Evolutionary conservation across 2,329 filamentous ascomycete genomes (phyloP).

Genomic region (Talaromyces marneffei): DNA sequence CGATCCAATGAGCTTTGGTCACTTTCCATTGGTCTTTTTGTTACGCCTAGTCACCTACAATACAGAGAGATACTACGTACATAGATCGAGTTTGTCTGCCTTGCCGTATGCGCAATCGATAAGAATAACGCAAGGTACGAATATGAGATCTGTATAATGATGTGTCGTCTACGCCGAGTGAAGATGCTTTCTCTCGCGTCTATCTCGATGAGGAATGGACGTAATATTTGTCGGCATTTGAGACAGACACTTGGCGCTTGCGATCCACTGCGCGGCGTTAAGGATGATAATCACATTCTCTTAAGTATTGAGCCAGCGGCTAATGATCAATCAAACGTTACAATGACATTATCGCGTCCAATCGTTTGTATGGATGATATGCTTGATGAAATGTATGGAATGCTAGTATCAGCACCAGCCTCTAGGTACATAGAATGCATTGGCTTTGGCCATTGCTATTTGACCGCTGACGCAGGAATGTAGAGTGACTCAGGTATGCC

Average conservation of each 20-base stretch:
- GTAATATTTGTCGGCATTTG: background rate
- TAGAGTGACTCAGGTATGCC: background rate
- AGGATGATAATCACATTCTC: background rate
- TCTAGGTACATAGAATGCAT: background rate
- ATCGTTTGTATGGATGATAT: background rate
- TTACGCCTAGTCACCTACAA: no score
- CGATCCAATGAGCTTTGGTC: background rate
- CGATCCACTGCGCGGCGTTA: background rate
- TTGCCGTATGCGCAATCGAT: background rate
- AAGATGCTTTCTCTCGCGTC: no score
- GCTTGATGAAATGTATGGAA: background rate
- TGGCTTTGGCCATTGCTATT: background rate
- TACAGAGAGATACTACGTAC: background rate
- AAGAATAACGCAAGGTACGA: conserved; percentile 1
- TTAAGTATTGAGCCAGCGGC: background rate
- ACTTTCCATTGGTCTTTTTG: background rate
- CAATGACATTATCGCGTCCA: background rate
- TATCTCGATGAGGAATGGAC: background rate
- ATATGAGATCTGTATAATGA: background rate
- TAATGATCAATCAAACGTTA: background rate
- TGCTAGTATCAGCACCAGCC: background rate
- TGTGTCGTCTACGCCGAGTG: background rate
- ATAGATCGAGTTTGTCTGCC: background rate
- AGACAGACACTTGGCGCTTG: background rate
- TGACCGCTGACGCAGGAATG: conserved; percentile 1